Evolutionary conservation across 768 basidiomycete species (phyloP), one percentile per base, ranked within the genome.

Genomic region (Lactarius evosmus): DNA sequence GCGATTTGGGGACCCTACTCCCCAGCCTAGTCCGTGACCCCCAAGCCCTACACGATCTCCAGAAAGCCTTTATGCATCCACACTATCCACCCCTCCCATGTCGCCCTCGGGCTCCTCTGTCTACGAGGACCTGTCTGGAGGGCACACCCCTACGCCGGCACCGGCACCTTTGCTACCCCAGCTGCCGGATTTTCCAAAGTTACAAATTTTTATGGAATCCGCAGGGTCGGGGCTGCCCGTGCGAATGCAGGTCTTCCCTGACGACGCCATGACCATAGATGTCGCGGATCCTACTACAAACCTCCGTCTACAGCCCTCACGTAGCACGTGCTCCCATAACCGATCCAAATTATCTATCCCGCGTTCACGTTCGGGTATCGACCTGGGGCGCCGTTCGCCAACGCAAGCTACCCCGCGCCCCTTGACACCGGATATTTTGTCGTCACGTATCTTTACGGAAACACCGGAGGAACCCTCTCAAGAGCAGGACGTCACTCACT

Each of bases 61-160:
- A 14, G 82, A 79, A 49, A 92, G 90, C 70, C 91, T 91, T 59
- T 91, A 93, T 67, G 90, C 89, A 11, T 91, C 89, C 14, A 76
- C 84, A 25, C 83, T 88, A 27, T 49, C 40, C 58, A 55, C 40
- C 30, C 50, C 62, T 38, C 53, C 53, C 4, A 58, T 51, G 66
- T 65, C 58, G 27, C 58, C 63, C 2, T 50, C 54, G 6, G 46
- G 59, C n/a, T 22, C 29, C 9, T 38, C 36, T 6, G 25, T 19
- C 3, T 41, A n/a, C 9, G 40, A 41, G 16, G 63, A 64, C 29
- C 30, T 50, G 44, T 41, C 36, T 1, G 22, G 32, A n/a, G 3
- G 7, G 5, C 44, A 22, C 17, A 22, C 34, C 5, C 14, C 34
- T 17, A 32, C 46, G 14, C 54, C 22, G 3, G 25, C 46, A 22